A percentile compares a stretch with the other conserved stretches of the same genome.
phyloP scores from a whole-genome alignment of 331 rosid genomes.

The Pyrus hybrid region DNA sequence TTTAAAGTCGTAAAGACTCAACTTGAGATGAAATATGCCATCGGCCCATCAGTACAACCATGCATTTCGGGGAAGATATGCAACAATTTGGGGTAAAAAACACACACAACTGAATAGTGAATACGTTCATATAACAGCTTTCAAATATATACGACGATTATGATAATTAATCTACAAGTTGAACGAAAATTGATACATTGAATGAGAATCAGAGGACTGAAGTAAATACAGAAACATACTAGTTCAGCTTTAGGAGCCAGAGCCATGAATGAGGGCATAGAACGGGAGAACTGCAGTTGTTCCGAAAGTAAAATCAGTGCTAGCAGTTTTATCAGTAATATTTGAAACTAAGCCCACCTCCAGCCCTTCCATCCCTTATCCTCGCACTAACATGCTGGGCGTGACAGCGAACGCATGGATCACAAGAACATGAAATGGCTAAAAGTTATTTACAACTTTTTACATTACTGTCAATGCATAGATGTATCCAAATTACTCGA shows the following conservation, averaged over 20 bases:
- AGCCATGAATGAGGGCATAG: slow-evolving; percentile 90
- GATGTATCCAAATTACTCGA: too few species aligned
- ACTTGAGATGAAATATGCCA: background rate
- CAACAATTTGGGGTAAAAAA: background rate
- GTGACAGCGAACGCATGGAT: background rate
- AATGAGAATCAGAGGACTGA: background rate
- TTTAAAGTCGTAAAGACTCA: background rate
- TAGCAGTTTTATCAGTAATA: slow-evolving; percentile 23
- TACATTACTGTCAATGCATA: too few species aligned
- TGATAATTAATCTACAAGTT: background rate
- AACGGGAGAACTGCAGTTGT: slow-evolving; percentile 87
- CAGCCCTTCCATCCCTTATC: background rate
- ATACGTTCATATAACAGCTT: background rate
- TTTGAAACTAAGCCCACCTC: background rate
- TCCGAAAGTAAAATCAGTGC: slow-evolving; percentile 65
- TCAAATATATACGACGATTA: background rate
- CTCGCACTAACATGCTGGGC: background rate
- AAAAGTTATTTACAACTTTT: too few species aligned
- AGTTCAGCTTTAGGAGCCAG: slow-evolving; percentile 72
- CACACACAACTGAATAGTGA: background rate
- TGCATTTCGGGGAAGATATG: background rate
- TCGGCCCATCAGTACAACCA: background rate
- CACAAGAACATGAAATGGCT: background rate
- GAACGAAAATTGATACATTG: background rate
- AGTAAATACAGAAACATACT: slow-evolving; percentile 34